Base-by-base conservation (phyloP, 2,329 filamentous ascomycete species). In the Coleophoma cylindrospora region DNA sequence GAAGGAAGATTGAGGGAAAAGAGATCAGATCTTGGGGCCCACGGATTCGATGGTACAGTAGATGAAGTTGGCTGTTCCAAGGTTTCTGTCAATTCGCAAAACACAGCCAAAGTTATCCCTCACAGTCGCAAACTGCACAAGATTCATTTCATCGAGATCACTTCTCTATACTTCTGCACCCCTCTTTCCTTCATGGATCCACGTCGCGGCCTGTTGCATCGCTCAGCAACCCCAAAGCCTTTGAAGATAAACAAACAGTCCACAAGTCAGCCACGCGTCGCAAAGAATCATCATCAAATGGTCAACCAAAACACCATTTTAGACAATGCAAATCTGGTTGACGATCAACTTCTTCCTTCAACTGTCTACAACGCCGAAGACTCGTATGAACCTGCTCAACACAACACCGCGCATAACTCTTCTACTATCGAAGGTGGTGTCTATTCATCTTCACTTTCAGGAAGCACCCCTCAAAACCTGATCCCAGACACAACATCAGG, bases 401-500 rank as follows among this genome's bases (percentile, higher is more conserved):
- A 8, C 34, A 21, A 37, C 12, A 15, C 7, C 10, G 9, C 33
- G 21, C 8, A 34, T 19, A 45, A 13, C 34, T 4, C 14, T n/a
- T 45, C 33, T 17, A 45, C 11, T 34, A 22, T 34, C 27, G 21
- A 34, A 14, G 15, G 34, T 11, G 32, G 12, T 3, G 4, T 7
- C 7, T 38, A 38, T 17, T 7, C 36, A 7, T 38, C 36, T 44
- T 27, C 19, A 32, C 45, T 48, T 47, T 34, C 48, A 51, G 32
- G 43, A 11, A 12, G 45, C 22, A 15, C 48, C 52, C 19, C 19
- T 14, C 19, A 27, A 21, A n/a, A 2, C 2, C 15, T 44, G 21
- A 27, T 52, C 10, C 49, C 55, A 34, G 50, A 54, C 12, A 50
- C 51, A 10, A 48, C 54, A 34, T 54, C 55, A n/a, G 53, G 45